Evolutionary conservation across 78 protist genomes (phyloP), one percentile per base, ranked within the genome.

Genomic region (Salpingoeca rosetta): DNA sequence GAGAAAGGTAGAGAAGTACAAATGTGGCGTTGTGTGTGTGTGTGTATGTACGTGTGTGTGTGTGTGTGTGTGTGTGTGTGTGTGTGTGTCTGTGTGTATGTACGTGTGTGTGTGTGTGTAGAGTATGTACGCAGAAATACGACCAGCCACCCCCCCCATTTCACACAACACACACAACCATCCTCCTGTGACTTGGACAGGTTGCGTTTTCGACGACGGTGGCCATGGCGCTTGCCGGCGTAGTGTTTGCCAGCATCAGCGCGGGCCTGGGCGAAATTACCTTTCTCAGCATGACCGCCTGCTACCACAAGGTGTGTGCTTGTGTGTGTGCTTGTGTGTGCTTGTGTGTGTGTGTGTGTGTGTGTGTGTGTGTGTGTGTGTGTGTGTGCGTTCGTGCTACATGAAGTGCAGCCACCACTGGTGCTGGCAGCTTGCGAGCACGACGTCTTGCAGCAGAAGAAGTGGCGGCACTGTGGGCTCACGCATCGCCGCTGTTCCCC

Each of bases 1-100:
- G 57, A 3, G 12, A 17, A 45, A 12, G 57, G 76, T 22, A 28
- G 28, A 2, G 28, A 35, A 72, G 76, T 28, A 35, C 11, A 35
- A 72, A 2, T 22, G 76, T 72, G 76, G 12, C 38, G 11, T 22
- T 72, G 76, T 72, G 76, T n/a, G n/a, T n/a, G n/a, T n/a, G n/a
- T n/a, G n/a, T n/a, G n/a, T n/a, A n/a, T n/a, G n/a, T n/a, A n/a
- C n/a, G n/a, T n/a, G n/a, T n/a, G n/a, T n/a, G n/a, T n/a, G n/a
- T n/a, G n/a, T n/a, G n/a, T 72, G 76, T 72, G 76, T 72, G 76
- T 72, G 76, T 72, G 76, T 72, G 76, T 12, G 76, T 72, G 76
- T 72, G 76, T 72, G 76, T 72, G 76, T 2, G n/a, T 72, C 38
- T 72, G 3, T 28, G 12, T 17, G 57, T 45, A 45, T 45, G 3